phyloP scores from a whole-genome alignment of 140 eudicot species.

The Senecio squalidus region DNA sequence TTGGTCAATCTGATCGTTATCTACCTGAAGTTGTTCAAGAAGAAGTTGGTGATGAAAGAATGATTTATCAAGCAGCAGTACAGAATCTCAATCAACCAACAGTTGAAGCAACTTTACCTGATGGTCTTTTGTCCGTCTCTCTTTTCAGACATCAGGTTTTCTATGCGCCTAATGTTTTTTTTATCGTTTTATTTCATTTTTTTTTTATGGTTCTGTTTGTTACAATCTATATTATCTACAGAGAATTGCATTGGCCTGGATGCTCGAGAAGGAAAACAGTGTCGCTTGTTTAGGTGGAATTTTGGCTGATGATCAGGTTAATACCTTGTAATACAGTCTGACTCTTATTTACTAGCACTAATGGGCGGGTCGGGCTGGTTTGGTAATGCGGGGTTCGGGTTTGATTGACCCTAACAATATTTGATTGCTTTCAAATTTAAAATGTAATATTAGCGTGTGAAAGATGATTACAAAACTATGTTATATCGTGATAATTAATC shows the following conservation, averaged over 20 bases:
- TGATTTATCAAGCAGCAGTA: constrained; percentile 66
- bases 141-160: constrained; percentile 90
- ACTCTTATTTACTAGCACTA: too few relatives aligned
- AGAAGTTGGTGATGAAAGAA: constrained; percentile 50
- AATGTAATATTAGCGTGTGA: too few relatives aligned
- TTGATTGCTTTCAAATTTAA: too few relatives aligned
- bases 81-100: constrained; percentile 80
- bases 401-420: too few relatives aligned
- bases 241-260: constrained; percentile 93
- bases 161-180: constrained; percentile 2
- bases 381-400: too few relatives aligned
- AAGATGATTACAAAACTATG: too few relatives aligned
- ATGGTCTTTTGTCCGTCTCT: constrained; percentile 66
- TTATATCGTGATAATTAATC: too few relatives aligned
- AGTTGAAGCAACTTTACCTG: constrained; percentile 57
- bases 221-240: constrained; percentile 24
- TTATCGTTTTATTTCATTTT: background rate
- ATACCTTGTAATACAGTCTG: constrained; percentile 2
- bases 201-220: background rate
- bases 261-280: constrained; percentile 70
- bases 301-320: constrained; percentile 94
- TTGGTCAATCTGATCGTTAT: constrained; percentile 30
- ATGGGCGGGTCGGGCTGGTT: too few relatives aligned
- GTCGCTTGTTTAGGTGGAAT: constrained; percentile 73
- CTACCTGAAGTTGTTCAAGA: constrained; percentile 45